Evolutionary conservation across 352 stramenopile species (phyloP).

Genomic region (Phytophthora citricola): DNA sequence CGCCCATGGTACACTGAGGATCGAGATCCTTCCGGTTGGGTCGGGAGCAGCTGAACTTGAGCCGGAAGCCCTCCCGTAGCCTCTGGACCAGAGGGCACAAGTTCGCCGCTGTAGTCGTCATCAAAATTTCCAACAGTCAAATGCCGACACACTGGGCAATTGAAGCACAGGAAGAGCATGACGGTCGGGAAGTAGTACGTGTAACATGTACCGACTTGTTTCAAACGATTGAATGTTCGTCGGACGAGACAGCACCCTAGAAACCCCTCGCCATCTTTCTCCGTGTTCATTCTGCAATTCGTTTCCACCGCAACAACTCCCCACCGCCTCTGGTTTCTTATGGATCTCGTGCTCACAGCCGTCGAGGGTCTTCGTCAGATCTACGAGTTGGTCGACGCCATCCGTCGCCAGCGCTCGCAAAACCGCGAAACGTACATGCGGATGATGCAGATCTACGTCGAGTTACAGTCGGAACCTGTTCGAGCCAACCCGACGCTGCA

Average conservation of each 20-base stretch:
- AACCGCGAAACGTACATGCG: slow-evolving; percentile 22
- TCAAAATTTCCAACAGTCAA: no score
- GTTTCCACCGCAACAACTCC: not conserved
- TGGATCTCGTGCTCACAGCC: slow-evolving; percentile 7
- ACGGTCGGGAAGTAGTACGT: no score
- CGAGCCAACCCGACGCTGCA: slow-evolving; percentile 12
- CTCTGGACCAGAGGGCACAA: no score
- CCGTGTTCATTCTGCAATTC: slow-evolving; percentile 17
- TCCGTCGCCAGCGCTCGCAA: slow-evolving; percentile 18
- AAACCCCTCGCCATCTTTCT: no score
- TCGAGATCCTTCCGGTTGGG: not conserved
- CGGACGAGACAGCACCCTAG: no score
- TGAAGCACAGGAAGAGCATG: no score
- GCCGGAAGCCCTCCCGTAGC: no score
- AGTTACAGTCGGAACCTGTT: slow-evolving; percentile 22
- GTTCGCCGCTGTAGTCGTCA: no score
- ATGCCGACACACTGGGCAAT: no score
- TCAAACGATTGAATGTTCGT: no score
- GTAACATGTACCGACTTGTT: no score
- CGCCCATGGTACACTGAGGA: no score
- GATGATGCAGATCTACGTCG: slow-evolving; percentile 25
- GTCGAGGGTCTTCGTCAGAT: slow-evolving; percentile 17
- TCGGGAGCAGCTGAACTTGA: not conserved
- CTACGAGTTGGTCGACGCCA: slow-evolving; percentile 22
- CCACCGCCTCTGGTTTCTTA: not conserved